phyloP scores from a whole-genome alignment of 2,329 filamentous ascomycete species.

The Fusarium denticulatum region DNA sequence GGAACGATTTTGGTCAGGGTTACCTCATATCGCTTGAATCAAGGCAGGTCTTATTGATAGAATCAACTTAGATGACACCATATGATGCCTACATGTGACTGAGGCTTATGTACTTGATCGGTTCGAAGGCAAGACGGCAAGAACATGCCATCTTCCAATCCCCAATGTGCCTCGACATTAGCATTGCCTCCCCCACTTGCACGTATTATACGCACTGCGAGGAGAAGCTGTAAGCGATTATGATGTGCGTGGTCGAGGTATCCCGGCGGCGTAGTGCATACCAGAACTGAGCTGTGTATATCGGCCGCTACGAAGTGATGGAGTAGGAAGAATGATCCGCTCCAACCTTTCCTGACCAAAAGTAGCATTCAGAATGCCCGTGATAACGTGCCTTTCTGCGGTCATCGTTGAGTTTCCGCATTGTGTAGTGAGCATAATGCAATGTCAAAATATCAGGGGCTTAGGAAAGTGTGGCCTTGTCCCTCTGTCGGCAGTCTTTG shows the following conservation, averaged over 20 bases:
- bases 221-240: not conserved
- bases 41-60: slow-evolving; percentile 21
- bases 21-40: slow-evolving; percentile 33
- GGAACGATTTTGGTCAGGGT: slow-evolving; percentile 35
- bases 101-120: not conserved
- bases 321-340: not conserved
- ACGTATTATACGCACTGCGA: not conserved
- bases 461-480: not conserved
- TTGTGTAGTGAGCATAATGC: not conserved
- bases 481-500: not conserved
- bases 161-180: not conserved
- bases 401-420: not conserved
- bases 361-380: not conserved
- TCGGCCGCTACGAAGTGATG: not conserved
- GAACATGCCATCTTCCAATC: not conserved
- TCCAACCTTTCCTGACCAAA: not conserved
- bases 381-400: not conserved
- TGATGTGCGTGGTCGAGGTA: not conserved
- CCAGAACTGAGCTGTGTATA: not conserved
- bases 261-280: slow-evolving; percentile 8
- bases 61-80: not conserved
- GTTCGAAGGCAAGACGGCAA: slow-evolving; percentile 10
- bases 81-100: not conserved
- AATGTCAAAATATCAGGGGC: not conserved
- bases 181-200: not conserved